Evolutionary conservation across 2,329 filamentous ascomycete genomes (phyloP).

Genomic region (Ophiocordyceps camponoti-leonardi): DNA sequence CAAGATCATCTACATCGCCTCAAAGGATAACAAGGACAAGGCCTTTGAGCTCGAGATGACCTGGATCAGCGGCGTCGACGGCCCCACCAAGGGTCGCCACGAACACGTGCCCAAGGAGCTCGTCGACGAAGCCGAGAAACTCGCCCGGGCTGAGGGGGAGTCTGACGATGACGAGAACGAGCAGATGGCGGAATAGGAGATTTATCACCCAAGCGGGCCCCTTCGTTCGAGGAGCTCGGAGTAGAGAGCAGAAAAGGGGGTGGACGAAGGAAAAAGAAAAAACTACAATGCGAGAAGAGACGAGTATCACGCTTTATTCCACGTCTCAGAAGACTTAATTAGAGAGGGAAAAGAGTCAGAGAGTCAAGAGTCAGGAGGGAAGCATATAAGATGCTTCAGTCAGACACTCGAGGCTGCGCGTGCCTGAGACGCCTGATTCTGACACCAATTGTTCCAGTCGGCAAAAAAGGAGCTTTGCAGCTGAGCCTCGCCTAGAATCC

Average conservation of each 20-base stretch:
- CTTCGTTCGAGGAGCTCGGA: too few species aligned
- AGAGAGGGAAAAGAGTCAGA: too few species aligned
- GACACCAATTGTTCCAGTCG: slow-evolving; percentile 61
- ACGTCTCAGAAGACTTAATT: too few species aligned
- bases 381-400: too few species aligned
- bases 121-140: slow-evolving; percentile 76
- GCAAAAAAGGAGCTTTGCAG: slow-evolving; percentile 50
- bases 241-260: too few species aligned
- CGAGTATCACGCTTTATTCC: too few species aligned
- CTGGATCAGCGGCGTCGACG: slow-evolving; percentile 75
- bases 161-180: slow-evolving; percentile 63
- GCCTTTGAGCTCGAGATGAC: slow-evolving; percentile 99
- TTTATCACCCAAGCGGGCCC: too few species aligned
- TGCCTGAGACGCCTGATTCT: slow-evolving; percentile 24
- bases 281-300: too few species aligned
- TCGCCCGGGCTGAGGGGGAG: slow-evolving; percentile 81
- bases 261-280: too few species aligned
- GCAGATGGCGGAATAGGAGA: slow-evolving; percentile 73
- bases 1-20: slow-evolving; percentile 89
- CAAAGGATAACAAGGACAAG: slow-evolving; percentile 99
- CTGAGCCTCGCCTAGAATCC: slow-evolving; percentile 39
- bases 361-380: too few species aligned
- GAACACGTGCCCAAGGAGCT: slow-evolving; percentile 85
- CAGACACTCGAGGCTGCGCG: not conserved
- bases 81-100: slow-evolving; percentile 83